Percentiles rank a stretch among this genome's conserved stretches.
Conservation (phyloP, 768 basidiomycete species). For the Lepiota venenata region DNA sequence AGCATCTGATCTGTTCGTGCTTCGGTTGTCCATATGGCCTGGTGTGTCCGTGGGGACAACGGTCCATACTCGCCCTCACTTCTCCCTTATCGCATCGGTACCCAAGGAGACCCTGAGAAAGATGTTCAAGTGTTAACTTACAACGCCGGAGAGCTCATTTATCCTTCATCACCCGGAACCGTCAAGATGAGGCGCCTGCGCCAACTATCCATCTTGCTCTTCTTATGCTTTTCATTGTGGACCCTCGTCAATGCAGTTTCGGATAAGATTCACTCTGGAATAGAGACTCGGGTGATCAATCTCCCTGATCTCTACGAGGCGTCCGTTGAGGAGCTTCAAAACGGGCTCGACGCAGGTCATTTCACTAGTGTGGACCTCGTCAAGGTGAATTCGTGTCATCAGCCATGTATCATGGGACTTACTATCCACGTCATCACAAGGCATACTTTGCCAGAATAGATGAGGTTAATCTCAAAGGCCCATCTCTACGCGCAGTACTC, state of each 20-base stretch:
- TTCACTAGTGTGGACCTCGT: constrained; percentile 64
- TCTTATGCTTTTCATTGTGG: too few species aligned
- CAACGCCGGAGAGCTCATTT: too few species aligned
- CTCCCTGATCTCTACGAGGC: constrained; percentile 62
- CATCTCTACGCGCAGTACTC: constrained; percentile 52
- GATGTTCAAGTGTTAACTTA: too few species aligned
- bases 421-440: constrained; percentile 25
- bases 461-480: constrained; percentile 63
- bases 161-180: too few species aligned
- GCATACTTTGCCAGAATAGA: constrained; percentile 66
- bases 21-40: neutral
- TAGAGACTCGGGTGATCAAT: neutral
- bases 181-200: too few species aligned
- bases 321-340: constrained; percentile 50
- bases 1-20: neutral
- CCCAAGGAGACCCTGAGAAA: too few species aligned
- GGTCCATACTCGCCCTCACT: neutral
- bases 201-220: too few species aligned
- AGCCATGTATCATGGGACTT: neutral
- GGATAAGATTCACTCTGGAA: too few species aligned
- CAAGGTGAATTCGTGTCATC: constrained; percentile 33
- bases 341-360: constrained; percentile 42
- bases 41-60: neutral
- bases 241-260: neutral
- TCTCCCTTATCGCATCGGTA: too few species aligned